Evolutionary conservation across 1,284 basidiomycete species (phyloP).

Genomic region (Melampsora allii-populina): DNA sequence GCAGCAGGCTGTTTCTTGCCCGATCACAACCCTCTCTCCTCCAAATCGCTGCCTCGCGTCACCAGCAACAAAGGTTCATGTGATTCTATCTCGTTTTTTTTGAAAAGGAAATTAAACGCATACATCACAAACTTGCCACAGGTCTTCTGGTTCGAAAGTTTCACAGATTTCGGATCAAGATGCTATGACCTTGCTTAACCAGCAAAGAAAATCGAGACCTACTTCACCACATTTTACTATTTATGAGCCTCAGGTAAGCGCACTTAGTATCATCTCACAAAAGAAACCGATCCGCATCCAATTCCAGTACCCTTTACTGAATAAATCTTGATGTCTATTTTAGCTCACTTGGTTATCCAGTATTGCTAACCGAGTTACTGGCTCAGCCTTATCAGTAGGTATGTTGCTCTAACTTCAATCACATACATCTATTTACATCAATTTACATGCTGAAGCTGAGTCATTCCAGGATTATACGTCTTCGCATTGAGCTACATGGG

Average conservation of each 20-base stretch:
- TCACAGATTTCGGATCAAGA: constrained; percentile 58
- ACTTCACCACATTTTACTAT: constrained; percentile 90
- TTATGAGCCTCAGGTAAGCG: constrained; percentile 79
- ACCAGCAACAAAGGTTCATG: background rate
- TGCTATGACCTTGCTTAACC: constrained; percentile 68
- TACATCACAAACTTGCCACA: background rate
- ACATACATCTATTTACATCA: background rate
- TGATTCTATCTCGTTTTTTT: background rate
- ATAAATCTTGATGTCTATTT: no score
- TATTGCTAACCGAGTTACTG: constrained; percentile 80
- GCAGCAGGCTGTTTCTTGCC: background rate
- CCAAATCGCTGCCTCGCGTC: background rate
- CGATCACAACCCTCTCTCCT: background rate
- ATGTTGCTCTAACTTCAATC: constrained; percentile 53
- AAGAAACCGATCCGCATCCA: background rate
- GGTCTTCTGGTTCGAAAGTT: constrained; percentile 26
- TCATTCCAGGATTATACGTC: constrained; percentile 70
- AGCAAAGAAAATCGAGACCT: constrained; percentile 78
- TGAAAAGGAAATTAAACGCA: background rate
- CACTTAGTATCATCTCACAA: constrained; percentile 41
- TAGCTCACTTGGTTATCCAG: constrained; percentile 74
- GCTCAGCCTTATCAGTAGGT: constrained; percentile 72
- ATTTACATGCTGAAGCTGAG: background rate
- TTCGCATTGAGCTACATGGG: constrained; percentile 83
- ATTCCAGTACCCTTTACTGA: background rate